Percentiles rank a stretch among this genome's conserved stretches.
phyloP scores from a whole-genome alignment of 2,329 filamentous ascomycete species.

The Fusarium sp. region DNA sequence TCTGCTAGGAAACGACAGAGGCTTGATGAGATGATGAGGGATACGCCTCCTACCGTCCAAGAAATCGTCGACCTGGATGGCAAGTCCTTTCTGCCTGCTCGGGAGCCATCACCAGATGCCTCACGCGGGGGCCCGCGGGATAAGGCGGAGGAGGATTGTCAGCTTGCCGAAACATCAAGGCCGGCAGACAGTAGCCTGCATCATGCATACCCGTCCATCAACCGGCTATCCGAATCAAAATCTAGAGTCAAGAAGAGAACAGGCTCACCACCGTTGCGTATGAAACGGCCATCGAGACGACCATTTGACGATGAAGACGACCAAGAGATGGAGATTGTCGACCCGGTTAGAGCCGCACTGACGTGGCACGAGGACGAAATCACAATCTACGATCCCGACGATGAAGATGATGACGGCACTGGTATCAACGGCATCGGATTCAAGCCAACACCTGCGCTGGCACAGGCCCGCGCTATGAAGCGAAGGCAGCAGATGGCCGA shows the following conservation, averaged over 20 bases:
- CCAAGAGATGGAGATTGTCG: constrained; percentile 54
- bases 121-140: background rate
- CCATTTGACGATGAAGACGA: constrained; percentile 42
- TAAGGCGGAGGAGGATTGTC: constrained; percentile 8
- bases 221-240: constrained; percentile 52
- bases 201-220: constrained; percentile 52
- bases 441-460: constrained; percentile 70
- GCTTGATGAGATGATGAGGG: constrained; percentile 46
- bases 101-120: background rate
- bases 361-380: constrained; percentile 78
- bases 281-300: constrained; percentile 37
- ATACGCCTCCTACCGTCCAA: constrained; percentile 27
- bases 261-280: constrained; percentile 53
- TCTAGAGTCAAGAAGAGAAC: constrained; percentile 49
- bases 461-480: constrained; percentile 66
- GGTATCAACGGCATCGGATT: constrained; percentile 77
- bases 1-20: constrained; percentile 52
- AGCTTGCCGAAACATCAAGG: constrained; percentile 19
- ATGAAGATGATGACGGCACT: constrained; percentile 73
- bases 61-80: constrained; percentile 18
- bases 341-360: constrained; percentile 67
- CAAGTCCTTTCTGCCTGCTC: constrained; percentile 6
- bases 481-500: constrained; percentile 70
- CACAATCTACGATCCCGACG: constrained; percentile 71
- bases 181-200: constrained; percentile 36